Evolutionary conservation across 768 basidiomycete genomes (phyloP), one percentile per base, ranked within the genome.

Genomic region (Galerina sulciceps): DNA sequence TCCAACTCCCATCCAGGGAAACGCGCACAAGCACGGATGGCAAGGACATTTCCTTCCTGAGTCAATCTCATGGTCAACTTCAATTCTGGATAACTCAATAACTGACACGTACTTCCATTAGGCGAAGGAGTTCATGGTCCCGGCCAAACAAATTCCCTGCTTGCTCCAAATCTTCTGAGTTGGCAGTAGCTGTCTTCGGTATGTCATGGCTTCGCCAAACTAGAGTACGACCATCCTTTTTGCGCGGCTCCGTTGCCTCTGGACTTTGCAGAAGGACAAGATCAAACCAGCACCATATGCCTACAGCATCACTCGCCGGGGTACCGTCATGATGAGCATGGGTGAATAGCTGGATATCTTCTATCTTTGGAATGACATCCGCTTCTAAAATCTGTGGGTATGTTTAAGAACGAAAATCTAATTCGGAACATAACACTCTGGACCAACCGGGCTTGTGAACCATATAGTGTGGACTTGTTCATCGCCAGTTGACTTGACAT

Each of bases 261-360:
- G 69, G 58, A 10, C 59, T 68, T 20, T 68, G 67, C 11, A 73
- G 67, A 48, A 75, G 62, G 47, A 70, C 64, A 10, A 75, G 53
- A 56, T 75, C 72, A 56, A 72, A 75, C 72, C 73, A 75, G 43
- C 68, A 73, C 69, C 71, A 73, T 31, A 65, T 69, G 31, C 67
- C 70, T 0, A 48, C 59, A 10, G 60, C 64, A n/a, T 58, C 65
- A 23, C 47, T 20, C 6, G 51, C 45, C 36, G 53, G 61, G 40
- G 41, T 56, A 2, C 66, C 69, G 46, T 69, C 69, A 23, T 69
- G 63, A 36, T 64, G 68, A 5, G 67, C 67, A 41, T 61, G 55
- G 2, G 71, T 73, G 53, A 67, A 66, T 2, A 75, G 65, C 36
- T 73, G 71, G 34, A 73, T 63, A 17, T 67, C 66, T 17, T 67